Base-by-base conservation (phyloP, 805 yeast genomes). In the Cyberlindnera amylophila region DNA sequence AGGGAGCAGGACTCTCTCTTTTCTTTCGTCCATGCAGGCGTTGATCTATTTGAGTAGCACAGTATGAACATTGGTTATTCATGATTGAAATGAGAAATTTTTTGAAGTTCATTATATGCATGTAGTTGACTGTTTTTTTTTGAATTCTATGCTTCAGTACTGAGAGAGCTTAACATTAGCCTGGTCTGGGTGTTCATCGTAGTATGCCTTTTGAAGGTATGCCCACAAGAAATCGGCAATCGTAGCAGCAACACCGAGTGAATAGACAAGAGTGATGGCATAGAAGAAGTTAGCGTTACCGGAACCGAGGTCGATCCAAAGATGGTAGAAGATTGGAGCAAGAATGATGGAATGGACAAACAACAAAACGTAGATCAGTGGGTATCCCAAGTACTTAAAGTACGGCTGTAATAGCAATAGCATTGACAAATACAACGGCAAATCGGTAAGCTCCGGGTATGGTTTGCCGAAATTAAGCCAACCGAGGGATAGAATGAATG, bases 201-300 rank as follows among this genome's bases (percentile, higher is more conserved):
- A 49, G 36, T 51, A 50, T 12, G 45, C 46, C 34, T 44, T 46
- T 21, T 50, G 52, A 9, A 54, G 27, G 26, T 46, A 55, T 2
- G 86, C 86, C 96, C 98, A 89, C 11, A 83, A 65, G 50, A 86
- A 75, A 55, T 93, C 98, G 33, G 82, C 72, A 14, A 89, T 55
- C 3, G 86, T 69, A 24, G 86, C 62, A 0, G 81, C 78, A 51
- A 88, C 72, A 4, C 89, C 86, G 8, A 80, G 67, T 0, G 86
- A 81, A 62, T 88, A 83, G 3, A 83, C 86, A 45, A 93, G 71
- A 4, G 93, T 87, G 54, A 93, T 85, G 30, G 98, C 96, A 67
- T 91, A 93, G 67, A 89, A 93, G 69, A 93, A 93, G 64, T 93
- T 93, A 39, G 96, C 82, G 65, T 93, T 93, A 21, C 99, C 99